Evolutionary conservation across 2,329 filamentous ascomycete genomes (phyloP).

Genomic region (Fusarium devonianum): DNA sequence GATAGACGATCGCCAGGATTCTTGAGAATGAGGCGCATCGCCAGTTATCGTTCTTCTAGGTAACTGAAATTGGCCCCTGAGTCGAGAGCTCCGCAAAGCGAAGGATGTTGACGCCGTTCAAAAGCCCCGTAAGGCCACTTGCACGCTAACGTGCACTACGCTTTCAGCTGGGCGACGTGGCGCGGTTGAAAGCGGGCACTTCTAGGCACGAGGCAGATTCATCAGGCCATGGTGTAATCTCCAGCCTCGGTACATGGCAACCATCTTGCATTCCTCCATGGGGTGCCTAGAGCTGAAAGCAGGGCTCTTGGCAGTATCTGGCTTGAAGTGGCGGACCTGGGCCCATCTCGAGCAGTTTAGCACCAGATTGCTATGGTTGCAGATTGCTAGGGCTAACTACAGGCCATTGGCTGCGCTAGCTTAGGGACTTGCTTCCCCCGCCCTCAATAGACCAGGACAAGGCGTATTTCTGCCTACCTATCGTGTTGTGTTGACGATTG

Average conservation of each 20-base stretch:
- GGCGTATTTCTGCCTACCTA: too few relatives aligned
- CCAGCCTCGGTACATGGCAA: neutral
- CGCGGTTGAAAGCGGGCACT: constrained; percentile 10
- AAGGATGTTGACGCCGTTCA: constrained; percentile 2
- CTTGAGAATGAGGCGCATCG: neutral
- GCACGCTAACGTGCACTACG: constrained; percentile 30
- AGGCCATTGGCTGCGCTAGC: too few relatives aligned
- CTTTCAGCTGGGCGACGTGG: constrained; percentile 38
- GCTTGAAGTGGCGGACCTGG: too few relatives aligned
- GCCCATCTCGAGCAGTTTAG: too few relatives aligned
- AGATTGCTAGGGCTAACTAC: too few relatives aligned
- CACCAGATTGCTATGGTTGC: too few relatives aligned
- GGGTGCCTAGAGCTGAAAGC: neutral
- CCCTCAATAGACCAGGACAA: too few relatives aligned
- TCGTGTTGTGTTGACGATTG: too few relatives aligned
- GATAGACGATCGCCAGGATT: too few relatives aligned
- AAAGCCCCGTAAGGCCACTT: neutral
- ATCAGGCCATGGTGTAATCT: constrained; percentile 5
- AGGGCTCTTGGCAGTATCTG: neutral
- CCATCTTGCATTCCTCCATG: neutral
- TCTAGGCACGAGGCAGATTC: constrained; percentile 26
- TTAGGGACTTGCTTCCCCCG: too few relatives aligned
- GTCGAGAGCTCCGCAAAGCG: neutral
- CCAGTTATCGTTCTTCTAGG: neutral
- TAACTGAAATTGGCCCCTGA: constrained; percentile 6